These are phyloP conservation scores for Nepenthes gracilis DNA, from an alignment of 148 eudicot species.

Conservation along the genomic window DNA sequence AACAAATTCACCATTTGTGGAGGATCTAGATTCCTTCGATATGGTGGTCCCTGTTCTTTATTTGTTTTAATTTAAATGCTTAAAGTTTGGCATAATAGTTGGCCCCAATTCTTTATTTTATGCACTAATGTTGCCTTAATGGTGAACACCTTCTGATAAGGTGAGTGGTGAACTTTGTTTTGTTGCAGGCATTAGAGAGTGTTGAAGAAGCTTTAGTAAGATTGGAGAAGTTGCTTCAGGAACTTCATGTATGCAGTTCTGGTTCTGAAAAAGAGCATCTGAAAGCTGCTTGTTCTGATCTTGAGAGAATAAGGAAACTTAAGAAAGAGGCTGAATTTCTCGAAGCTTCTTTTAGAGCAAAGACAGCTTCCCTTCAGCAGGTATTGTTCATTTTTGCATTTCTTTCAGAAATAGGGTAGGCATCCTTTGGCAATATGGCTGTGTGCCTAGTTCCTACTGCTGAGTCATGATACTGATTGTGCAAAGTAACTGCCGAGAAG, in stretches of 20 bases:
- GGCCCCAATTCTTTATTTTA: background rate
- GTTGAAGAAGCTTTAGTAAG: slow-evolving; percentile 85
- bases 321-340: slow-evolving; percentile 99
- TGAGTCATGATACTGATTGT: no score
- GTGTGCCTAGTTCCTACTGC: no score
- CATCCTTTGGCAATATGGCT: no score
- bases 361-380: slow-evolving; percentile 88
- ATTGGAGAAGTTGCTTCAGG: slow-evolving; percentile 86
- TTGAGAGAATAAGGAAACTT: slow-evolving; percentile 86
- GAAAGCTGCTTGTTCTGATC: slow-evolving; percentile 98
- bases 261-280: slow-evolving; percentile 87
- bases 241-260: slow-evolving; percentile 85
- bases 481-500: no score
- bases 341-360: slow-evolving; percentile 95
- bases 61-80: background rate
- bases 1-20: slow-evolving; percentile 21
- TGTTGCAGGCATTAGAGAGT: slow-evolving; percentile 69
- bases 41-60: slow-evolving; percentile 32
- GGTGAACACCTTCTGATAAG: slow-evolving; percentile 3
- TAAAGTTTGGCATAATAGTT: no score
- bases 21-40: slow-evolving; percentile 67
- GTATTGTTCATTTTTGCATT: slow-evolving; percentile 19
- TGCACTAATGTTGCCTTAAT: background rate
- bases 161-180: slow-evolving; percentile 7
- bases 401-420: background rate